Evolutionary conservation across 148 eudicot genomes (phyloP).

Genomic region (Arbutus unedo): DNA sequence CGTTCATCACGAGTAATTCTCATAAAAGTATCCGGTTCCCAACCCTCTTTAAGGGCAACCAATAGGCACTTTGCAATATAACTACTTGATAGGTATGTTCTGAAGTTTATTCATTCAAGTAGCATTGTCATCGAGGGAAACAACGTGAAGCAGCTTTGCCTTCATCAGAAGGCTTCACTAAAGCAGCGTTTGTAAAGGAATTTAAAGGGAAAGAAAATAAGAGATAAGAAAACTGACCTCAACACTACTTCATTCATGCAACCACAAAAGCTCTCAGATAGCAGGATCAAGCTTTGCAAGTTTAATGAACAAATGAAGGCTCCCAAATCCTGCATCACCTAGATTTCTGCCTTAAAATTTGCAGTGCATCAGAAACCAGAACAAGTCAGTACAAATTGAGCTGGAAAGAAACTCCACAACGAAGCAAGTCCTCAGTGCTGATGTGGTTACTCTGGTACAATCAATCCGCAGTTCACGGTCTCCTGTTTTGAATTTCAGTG

Average conservation of each 20-base stretch:
- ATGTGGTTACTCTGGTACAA: not conserved
- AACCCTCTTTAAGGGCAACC: too few species aligned
- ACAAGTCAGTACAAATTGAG: constrained; percentile 9
- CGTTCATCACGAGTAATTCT: too few species aligned
- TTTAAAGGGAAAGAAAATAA: not conserved
- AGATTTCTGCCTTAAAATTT: constrained; percentile 2
- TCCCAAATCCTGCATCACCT: constrained; percentile 3
- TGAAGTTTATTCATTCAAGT: not conserved
- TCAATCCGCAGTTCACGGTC: not conserved
- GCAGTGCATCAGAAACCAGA: constrained; percentile 11
- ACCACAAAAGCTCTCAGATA: not conserved
- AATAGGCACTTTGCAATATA: too few species aligned
- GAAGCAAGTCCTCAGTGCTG: not conserved
- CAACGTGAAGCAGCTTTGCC: not conserved
- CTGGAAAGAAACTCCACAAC: not conserved
- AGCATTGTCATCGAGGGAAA: not conserved
- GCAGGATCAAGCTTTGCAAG: not conserved
- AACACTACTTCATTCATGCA: not conserved
- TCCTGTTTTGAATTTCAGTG: constrained; percentile 9
- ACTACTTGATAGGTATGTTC: not conserved
- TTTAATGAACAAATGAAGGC: not conserved
- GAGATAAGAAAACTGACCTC: not conserved
- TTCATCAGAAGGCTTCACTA: not conserved
- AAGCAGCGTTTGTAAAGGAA: not conserved
- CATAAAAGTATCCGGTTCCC: too few species aligned